phyloP scores from a whole-genome alignment of 2,329 filamentous ascomycete genomes.

The Madurella fahalii region DNA sequence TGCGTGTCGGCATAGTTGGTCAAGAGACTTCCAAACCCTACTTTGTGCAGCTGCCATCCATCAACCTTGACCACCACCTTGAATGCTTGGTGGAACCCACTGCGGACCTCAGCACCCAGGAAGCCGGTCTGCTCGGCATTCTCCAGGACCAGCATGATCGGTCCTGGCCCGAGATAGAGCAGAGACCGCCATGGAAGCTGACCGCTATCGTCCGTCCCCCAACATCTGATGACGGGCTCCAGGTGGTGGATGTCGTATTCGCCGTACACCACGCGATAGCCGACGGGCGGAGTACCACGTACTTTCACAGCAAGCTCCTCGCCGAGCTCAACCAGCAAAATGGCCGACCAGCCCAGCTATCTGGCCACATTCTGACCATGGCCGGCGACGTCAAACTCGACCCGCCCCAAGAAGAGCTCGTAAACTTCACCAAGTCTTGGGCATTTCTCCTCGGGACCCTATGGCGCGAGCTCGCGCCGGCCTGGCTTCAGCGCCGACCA shows the following conservation, averaged over 20 bases:
- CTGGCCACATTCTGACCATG: slow-evolving; percentile 31
- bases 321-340: slow-evolving; percentile 35
- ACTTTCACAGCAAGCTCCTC: slow-evolving; percentile 48
- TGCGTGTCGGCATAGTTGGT: slow-evolving; percentile 46
- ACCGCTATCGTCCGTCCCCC: slow-evolving; percentile 32
- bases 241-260: slow-evolving; percentile 42
- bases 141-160: slow-evolving; percentile 40
- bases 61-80: slow-evolving; percentile 44
- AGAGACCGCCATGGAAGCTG: slow-evolving; percentile 46
- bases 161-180: slow-evolving; percentile 38
- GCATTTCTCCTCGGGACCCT: slow-evolving; percentile 39
- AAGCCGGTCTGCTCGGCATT: slow-evolving; percentile 30
- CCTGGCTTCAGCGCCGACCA: slow-evolving; percentile 32
- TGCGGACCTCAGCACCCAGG: slow-evolving; percentile 24
- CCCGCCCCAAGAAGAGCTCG: slow-evolving; percentile 38
- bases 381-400: slow-evolving; percentile 30
- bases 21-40: slow-evolving; percentile 41
- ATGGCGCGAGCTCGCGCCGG: slow-evolving; percentile 39
- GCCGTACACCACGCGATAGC: slow-evolving; percentile 50
- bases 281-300: slow-evolving; percentile 46
- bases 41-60: slow-evolving; percentile 41
- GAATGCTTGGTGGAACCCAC: slow-evolving; percentile 29
- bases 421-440: slow-evolving; percentile 39
- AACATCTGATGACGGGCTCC: slow-evolving; percentile 14
- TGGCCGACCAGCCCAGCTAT: slow-evolving; percentile 14